Percentiles rank a stretch among this genome's conserved stretches.
Evolutionary conservation across 1,284 basidiomycete genomes (phyloP).

Genomic region (Heliocybe sulcata): DNA sequence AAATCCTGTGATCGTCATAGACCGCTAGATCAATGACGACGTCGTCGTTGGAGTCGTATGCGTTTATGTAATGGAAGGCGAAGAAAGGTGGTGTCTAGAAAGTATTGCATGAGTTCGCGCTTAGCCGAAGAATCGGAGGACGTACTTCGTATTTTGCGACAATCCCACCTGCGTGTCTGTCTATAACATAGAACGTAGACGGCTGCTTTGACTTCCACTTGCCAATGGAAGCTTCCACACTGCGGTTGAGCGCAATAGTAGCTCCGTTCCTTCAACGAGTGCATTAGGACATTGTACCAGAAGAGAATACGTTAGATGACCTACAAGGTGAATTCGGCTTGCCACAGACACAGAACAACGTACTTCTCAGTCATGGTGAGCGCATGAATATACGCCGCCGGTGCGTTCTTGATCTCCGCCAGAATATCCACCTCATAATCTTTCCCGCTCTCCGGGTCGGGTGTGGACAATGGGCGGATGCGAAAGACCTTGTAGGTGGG

Average conservation of each 20-base stretch:
- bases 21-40: slow-evolving; percentile 27
- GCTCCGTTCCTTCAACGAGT: slow-evolving; percentile 16
- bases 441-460: slow-evolving; percentile 12
- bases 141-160: slow-evolving; percentile 23
- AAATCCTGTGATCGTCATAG: slow-evolving; percentile 23
- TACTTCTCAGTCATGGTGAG: slow-evolving; percentile 27
- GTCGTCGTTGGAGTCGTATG: slow-evolving; percentile 24
- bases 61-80: slow-evolving; percentile 28
- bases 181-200: slow-evolving; percentile 28
- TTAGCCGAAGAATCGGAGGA: not conserved
- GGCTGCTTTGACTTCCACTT: slow-evolving; percentile 20
- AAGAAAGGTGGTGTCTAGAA: slow-evolving; percentile 27
- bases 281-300: no score
- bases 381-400: slow-evolving; percentile 28
- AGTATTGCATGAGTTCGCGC: not conserved
- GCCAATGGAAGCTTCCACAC: slow-evolving; percentile 22
- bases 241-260: slow-evolving; percentile 13
- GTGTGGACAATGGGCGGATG: slow-evolving; percentile 14
- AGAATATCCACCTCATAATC: slow-evolving; percentile 19
- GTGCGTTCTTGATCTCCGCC: slow-evolving; percentile 28
- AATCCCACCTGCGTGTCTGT: slow-evolving; percentile 25
- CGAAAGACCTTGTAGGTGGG: slow-evolving; percentile 25
- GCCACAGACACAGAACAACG: slow-evolving; percentile 26
- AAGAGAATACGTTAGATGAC: no score
- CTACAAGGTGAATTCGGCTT: slow-evolving; percentile 18